Conservation (phyloP, 441 rosid genomes). For the Arabidopsis hybrid region DNA sequence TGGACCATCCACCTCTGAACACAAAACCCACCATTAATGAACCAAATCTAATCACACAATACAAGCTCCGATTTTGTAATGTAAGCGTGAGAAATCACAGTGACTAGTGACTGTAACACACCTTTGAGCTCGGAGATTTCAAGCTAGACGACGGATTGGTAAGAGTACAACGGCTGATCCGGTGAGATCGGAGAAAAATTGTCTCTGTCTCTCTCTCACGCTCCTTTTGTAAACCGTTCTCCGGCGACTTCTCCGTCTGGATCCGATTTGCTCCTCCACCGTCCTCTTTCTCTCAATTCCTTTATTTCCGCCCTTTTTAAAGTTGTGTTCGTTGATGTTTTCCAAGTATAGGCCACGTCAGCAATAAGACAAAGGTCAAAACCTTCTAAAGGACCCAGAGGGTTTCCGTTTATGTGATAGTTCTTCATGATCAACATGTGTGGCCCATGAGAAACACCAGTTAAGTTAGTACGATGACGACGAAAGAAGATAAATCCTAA, state of each 20-base stretch:
- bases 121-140: conserved; percentile 32
- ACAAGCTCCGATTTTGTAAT: conserved; percentile 13
- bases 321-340: conserved; percentile 28
- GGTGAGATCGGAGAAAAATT: conserved; percentile 6
- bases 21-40: not conserved
- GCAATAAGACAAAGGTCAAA: conserved; percentile 26
- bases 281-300: not conserved
- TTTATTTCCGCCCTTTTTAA: not conserved
- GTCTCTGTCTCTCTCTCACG: not conserved
- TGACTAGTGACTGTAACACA: conserved; percentile 9
- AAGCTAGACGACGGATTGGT: not conserved
- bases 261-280: conserved; percentile 44
- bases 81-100: not conserved
- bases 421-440: not conserved
- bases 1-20: conserved; percentile 50
- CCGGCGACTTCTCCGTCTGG: conserved; percentile 34
- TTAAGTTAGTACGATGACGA: conserved; percentile 26
- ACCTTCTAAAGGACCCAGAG: not conserved
- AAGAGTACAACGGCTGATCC: conserved; percentile 22
- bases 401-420: conserved; percentile 10
- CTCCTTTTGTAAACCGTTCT: not conserved
- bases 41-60: conserved; percentile 3
- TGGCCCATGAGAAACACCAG: conserved; percentile 9
- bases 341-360: conserved; percentile 37
- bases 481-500: conserved; percentile 47